These are phyloP conservation scores for Sporothrix euskadiensis DNA, from an alignment of 2,329 filamentous ascomycete species.

Conservation along the genomic window DNA sequence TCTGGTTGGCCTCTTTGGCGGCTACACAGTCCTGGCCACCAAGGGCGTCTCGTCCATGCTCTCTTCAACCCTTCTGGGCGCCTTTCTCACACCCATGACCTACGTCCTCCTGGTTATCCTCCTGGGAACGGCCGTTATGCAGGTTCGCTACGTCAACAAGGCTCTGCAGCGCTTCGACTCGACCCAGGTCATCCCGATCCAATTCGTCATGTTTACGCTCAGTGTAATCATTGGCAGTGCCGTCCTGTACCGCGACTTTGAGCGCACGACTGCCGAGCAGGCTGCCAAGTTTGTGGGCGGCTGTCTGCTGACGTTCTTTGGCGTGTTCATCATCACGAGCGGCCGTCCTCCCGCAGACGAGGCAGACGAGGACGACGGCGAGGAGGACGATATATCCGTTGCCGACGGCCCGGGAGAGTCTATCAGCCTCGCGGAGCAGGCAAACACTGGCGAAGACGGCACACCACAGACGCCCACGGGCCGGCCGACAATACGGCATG, in stretches of 20 bases:
- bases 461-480: background rate
- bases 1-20: conserved; percentile 92
- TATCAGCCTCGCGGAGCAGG: conserved; percentile 60
- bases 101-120: conserved; percentile 82
- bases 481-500: background rate
- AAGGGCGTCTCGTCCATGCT: conserved; percentile 96
- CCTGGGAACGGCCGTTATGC: conserved; percentile 84
- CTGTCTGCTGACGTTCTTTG: conserved; percentile 88
- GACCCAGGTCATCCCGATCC: conserved; percentile 95
- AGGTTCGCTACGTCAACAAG: conserved; percentile 94
- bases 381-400: conserved; percentile 58
- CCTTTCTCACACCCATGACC: conserved; percentile 87
- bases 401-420: conserved; percentile 57
- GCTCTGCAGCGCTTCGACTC: conserved; percentile 89
- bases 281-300: conserved; percentile 85
- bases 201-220: conserved; percentile 95
- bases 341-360: conserved; percentile 63
- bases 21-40: conserved; percentile 94
- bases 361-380: conserved; percentile 64
- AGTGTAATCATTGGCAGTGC: conserved; percentile 94
- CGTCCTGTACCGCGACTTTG: conserved; percentile 91
- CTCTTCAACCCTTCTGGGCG: conserved; percentile 84
- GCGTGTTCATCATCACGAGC: conserved; percentile 96
- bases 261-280: conserved; percentile 71
- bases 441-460: conserved; percentile 40